Percentiles rank a stretch among this genome's conserved stretches.
These are phyloP conservation scores for Cladophialophora exuberans DNA, from an alignment of 2,329 filamentous ascomycete species.

Conservation along the genomic window DNA sequence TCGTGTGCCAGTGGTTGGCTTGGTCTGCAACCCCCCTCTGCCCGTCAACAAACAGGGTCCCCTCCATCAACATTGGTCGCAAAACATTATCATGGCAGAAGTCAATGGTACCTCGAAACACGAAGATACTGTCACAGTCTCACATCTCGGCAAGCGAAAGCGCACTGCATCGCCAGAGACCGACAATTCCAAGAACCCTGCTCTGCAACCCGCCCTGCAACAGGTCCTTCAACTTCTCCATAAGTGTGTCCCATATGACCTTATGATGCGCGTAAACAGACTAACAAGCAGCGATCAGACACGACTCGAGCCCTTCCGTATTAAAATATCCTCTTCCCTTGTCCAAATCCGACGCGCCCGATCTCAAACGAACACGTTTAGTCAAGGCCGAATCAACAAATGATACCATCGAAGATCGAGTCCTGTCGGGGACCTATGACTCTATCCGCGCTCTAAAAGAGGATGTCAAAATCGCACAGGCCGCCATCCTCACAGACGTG, in stretches of 20 bases:
- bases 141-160: slow-evolving; percentile 33
- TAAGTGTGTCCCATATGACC: slow-evolving; percentile 15
- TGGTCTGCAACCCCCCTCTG: background rate
- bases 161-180: slow-evolving; percentile 30
- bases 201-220: slow-evolving; percentile 21
- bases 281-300: slow-evolving; percentile 39
- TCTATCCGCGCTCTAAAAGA: slow-evolving; percentile 47
- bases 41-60: background rate
- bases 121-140: slow-evolving; percentile 19
- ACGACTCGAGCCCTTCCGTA: slow-evolving; percentile 49
- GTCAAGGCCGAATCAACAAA: slow-evolving; percentile 40
- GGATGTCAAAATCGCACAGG: slow-evolving; percentile 38
- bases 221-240: slow-evolving; percentile 19
- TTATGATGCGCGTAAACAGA: background rate
- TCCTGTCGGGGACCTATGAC: slow-evolving; percentile 43
- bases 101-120: slow-evolving; percentile 21
- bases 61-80: slow-evolving; percentile 1
- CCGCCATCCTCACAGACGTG: slow-evolving; percentile 15
- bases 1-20: too few species aligned
- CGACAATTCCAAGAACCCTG: slow-evolving; percentile 12
- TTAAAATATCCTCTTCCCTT: slow-evolving; percentile 44
- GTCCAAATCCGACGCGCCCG: slow-evolving; percentile 42
- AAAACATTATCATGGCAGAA: slow-evolving; percentile 22
- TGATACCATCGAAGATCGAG: slow-evolving; percentile 43
- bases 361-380: slow-evolving; percentile 48